Evolutionary conservation across 352 stramenopile species (phyloP), one percentile per base, ranked within the genome.

Genomic region (Plasmopara viticola): DNA sequence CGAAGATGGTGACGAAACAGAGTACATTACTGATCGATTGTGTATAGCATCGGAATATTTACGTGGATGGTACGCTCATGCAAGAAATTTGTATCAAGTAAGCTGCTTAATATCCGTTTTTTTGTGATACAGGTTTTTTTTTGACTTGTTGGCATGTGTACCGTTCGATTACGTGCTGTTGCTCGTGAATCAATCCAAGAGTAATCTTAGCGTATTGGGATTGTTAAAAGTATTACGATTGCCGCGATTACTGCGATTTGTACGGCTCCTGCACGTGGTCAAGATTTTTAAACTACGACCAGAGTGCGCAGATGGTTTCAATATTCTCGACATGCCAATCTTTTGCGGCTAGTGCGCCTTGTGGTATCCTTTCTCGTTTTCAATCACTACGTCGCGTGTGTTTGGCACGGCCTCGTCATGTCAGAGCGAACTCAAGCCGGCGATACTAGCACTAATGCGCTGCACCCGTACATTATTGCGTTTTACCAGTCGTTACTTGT

Each of bases 381-480:
- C 28, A 88, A 90, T 37, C 84, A 94, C 56, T 86, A 87, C 51
- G 60, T 82, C 5, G 84, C 82, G 13, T 94, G 84, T 51, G 73
- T 87, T 28, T 94, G 84, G 84, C 20, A 25, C 20, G 20, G 20
- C 20, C 20, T 25, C 20, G 3, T 25, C 1, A 25, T 25, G 20
- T 25, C 20, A 25, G 20, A 25, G 20, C 20, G 20, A 25, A 3
- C 20, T 25, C 20, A 25, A 1, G 20, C 20, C 3, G 20, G 20
- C 20, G 20, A 25, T 25, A 25, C 20, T 1, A 25, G 20, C 20
- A 25, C 20, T 25, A 25, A 25, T 25, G 20, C 20, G 20, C 20
- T 25, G 20, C 20, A 25, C 20, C 3, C 20, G 20, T 25, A 25
- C 20, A 25, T 25, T 25, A 3, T 25, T 25, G 20, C 20, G 20